A percentile compares a stretch with the other conserved stretches of the same genome.
Conservation (phyloP, 1,139 yeast species). For the Lodderomyces beijingensis region DNA sequence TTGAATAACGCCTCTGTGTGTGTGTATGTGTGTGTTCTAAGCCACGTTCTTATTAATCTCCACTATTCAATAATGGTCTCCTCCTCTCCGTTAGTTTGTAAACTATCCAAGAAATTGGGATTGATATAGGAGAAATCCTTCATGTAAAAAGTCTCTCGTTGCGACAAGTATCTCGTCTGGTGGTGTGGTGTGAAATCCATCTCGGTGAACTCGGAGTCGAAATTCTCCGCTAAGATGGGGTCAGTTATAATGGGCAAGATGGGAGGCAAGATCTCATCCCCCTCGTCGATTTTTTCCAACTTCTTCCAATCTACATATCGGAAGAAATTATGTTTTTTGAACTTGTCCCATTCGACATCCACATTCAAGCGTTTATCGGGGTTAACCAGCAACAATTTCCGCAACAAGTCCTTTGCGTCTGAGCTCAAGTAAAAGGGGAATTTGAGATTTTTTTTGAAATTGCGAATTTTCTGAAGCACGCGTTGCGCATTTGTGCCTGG, state of each 20-base stretch:
- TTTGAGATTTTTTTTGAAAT: constrained; percentile 60
- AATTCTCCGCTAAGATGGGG: constrained; percentile 86
- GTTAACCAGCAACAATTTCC: constrained; percentile 69
- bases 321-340: constrained; percentile 74
- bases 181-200: constrained; percentile 47
- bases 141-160: constrained; percentile 33
- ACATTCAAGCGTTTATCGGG: constrained; percentile 71
- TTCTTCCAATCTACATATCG: constrained; percentile 74
- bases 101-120: constrained; percentile 28
- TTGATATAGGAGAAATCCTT: constrained; percentile 43
- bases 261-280: constrained; percentile 55
- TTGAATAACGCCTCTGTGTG: too few relatives aligned
- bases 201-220: constrained; percentile 83
- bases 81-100: not conserved
- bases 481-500: constrained; percentile 84
- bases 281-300: constrained; percentile 42
- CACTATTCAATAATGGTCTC: not conserved
- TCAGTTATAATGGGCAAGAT: constrained; percentile 82
- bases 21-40: too few relatives aligned
- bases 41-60: too few relatives aligned
- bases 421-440: constrained; percentile 77
- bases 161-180: constrained; percentile 17
- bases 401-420: constrained; percentile 81
- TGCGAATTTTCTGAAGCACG: constrained; percentile 73
- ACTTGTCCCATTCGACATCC: constrained; percentile 46